A percentile compares a stretch with the other conserved stretches of the same genome.
phyloP scores from a whole-genome alignment of 2,329 filamentous ascomycete species.

The Eutypa lata region DNA sequence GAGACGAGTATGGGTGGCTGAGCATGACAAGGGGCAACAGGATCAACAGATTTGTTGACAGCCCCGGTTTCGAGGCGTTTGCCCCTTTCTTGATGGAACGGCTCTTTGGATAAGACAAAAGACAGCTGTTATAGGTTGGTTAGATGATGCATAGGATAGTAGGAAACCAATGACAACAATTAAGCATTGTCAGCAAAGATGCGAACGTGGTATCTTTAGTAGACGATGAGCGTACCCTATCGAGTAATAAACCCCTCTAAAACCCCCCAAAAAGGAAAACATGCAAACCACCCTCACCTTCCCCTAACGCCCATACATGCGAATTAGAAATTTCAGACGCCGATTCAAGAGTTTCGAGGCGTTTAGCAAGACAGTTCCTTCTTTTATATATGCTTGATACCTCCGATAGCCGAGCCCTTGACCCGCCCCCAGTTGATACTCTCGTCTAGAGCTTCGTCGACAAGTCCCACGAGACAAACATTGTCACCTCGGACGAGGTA shows the following conservation, averaged over 20 bases:
- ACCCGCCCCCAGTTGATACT: slow-evolving; percentile 94
- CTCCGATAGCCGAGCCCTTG: slow-evolving; percentile 76
- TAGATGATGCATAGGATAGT: neutral
- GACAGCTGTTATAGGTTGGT: neutral
- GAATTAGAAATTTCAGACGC: neutral
- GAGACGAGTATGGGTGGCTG: slow-evolving; percentile 75
- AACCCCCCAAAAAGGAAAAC: slow-evolving; percentile 15
- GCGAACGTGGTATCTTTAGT: slow-evolving; percentile 30
- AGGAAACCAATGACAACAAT: neutral
- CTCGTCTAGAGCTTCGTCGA: slow-evolving; percentile 84
- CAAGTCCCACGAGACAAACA: slow-evolving; percentile 82
- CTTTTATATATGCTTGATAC: slow-evolving; percentile 69
- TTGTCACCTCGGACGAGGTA: slow-evolving; percentile 95
- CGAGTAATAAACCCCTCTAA: slow-evolving; percentile 2
- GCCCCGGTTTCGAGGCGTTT: slow-evolving; percentile 67
- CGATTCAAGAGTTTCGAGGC: neutral
- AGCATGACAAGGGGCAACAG: slow-evolving; percentile 73
- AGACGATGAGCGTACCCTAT: slow-evolving; percentile 30
- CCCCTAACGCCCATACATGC: slow-evolving; percentile 28
- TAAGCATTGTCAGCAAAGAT: slow-evolving; percentile 25
- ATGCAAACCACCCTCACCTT: slow-evolving; percentile 10
- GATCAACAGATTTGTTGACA: slow-evolving; percentile 67
- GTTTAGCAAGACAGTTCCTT: neutral
- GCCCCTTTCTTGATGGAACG: slow-evolving; percentile 62
- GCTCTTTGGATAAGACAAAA: slow-evolving; percentile 51